Conservation (phyloP, 331 rosid species). For the Erythrophleum ivorense region DNA sequence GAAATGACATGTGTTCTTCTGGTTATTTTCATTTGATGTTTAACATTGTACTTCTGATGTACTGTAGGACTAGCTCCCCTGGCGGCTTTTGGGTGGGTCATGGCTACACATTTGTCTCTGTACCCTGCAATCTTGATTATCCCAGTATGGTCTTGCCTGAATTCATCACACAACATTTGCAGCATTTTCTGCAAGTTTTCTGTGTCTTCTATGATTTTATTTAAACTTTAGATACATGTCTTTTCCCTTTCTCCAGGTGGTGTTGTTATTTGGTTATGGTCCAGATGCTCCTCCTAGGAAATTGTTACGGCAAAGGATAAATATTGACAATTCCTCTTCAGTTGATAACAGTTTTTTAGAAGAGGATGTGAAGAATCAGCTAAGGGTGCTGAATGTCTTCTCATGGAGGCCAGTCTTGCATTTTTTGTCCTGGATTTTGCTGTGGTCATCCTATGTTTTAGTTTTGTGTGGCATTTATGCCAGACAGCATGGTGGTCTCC, state of each 20-base stretch:
- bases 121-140: slow-evolving; percentile 81
- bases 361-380: slow-evolving; percentile 50
- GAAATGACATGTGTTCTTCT: slow-evolving; percentile 25
- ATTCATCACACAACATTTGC: slow-evolving; percentile 31
- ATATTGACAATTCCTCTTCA: slow-evolving; percentile 45
- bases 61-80: slow-evolving; percentile 69
- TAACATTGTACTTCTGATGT: slow-evolving; percentile 46
- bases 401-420: slow-evolving; percentile 41
- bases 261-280: slow-evolving; percentile 75
- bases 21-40: slow-evolving; percentile 27
- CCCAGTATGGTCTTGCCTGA: slow-evolving; percentile 66
- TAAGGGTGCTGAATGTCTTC: slow-evolving; percentile 48
- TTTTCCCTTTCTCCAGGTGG: slow-evolving; percentile 18
- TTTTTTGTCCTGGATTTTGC: slow-evolving; percentile 2
- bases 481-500: slow-evolving; percentile 76
- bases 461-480: slow-evolving; percentile 70
- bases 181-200: slow-evolving; percentile 20
- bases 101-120: slow-evolving; percentile 90
- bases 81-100: slow-evolving; percentile 98
- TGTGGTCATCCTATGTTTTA: slow-evolving; percentile 56
- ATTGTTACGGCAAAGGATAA: slow-evolving; percentile 53
- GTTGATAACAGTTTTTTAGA: slow-evolving; percentile 45
- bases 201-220: slow-evolving; percentile 11
- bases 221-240: slow-evolving; percentile 10
- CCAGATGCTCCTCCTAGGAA: slow-evolving; percentile 88